Conservation (phyloP, 768 basidiomycete genomes). For the Podaxis pistillaris region DNA sequence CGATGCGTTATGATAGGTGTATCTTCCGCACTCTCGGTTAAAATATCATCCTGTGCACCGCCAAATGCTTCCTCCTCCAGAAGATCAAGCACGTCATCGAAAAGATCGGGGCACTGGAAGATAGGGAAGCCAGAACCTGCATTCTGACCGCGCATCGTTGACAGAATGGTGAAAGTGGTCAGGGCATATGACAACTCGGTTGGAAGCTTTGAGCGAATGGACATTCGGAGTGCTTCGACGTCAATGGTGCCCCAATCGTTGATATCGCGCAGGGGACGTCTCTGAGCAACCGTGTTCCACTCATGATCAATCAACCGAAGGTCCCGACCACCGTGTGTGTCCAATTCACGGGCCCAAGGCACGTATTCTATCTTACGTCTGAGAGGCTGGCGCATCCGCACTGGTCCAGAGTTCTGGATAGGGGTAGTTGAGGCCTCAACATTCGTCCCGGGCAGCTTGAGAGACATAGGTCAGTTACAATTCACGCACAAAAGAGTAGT, state of each 20-base stretch:
- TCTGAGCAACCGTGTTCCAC: slow-evolving; percentile 44
- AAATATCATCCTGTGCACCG: slow-evolving; percentile 35
- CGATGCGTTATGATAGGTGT: slow-evolving; percentile 57
- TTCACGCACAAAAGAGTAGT: slow-evolving; percentile 8
- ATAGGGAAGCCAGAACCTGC: slow-evolving; percentile 73
- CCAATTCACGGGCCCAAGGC: slow-evolving; percentile 73
- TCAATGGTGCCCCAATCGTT: slow-evolving; percentile 89
- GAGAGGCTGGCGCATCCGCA: slow-evolving; percentile 47
- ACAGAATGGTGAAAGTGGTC: slow-evolving; percentile 81
- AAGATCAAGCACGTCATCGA: slow-evolving; percentile 86
- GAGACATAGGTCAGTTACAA: slow-evolving; percentile 3
- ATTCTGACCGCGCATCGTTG: slow-evolving; percentile 70
- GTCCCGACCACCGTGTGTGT: slow-evolving; percentile 82
- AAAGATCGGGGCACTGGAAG: slow-evolving; percentile 70
- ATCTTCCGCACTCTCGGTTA: slow-evolving; percentile 28
- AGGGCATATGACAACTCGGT: slow-evolving; percentile 88
- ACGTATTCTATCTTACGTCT: slow-evolving; percentile 88
- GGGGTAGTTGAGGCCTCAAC: slow-evolving; percentile 22
- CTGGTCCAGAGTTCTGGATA: slow-evolving; percentile 21
- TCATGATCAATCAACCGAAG: slow-evolving; percentile 65
- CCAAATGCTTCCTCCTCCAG: slow-evolving; percentile 79
- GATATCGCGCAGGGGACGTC: slow-evolving; percentile 64
- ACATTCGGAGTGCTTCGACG: slow-evolving; percentile 92
- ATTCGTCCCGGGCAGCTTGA: slow-evolving; percentile 28
- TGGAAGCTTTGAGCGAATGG: slow-evolving; percentile 80